Conservation (phyloP, 768 basidiomycete species). For the Neoboletus magnificus region DNA sequence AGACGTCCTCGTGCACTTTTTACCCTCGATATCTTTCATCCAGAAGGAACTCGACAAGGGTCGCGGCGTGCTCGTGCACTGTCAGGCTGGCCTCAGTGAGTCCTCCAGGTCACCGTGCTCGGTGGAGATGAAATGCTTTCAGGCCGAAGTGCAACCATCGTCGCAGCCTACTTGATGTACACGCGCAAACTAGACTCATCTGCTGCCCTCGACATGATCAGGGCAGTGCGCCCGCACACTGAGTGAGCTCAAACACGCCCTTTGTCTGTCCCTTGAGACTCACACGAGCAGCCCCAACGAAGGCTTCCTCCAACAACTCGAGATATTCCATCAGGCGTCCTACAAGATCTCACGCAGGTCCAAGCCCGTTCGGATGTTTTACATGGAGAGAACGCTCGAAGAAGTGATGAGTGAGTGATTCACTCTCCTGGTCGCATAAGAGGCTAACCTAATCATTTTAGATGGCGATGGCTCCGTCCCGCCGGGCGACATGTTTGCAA, state of each 20-base stretch:
- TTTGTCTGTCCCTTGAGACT: neutral
- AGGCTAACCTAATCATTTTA: slow-evolving; percentile 29
- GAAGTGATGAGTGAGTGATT: slow-evolving; percentile 72
- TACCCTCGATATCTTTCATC: slow-evolving; percentile 81
- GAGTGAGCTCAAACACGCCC: slow-evolving; percentile 49
- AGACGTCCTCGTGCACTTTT: slow-evolving; percentile 75
- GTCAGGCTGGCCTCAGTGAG: slow-evolving; percentile 86
- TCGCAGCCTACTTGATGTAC: slow-evolving; percentile 88
- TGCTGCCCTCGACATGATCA: slow-evolving; percentile 67
- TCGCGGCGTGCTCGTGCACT: slow-evolving; percentile 82
- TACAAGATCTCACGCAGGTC: slow-evolving; percentile 66
- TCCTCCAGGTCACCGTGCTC: slow-evolving; percentile 11
- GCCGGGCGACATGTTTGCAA: slow-evolving; percentile 72
- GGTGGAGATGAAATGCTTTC: slow-evolving; percentile 6
- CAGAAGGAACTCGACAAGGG: slow-evolving; percentile 72
- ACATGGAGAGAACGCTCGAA: slow-evolving; percentile 69
- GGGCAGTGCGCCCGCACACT: slow-evolving; percentile 59
- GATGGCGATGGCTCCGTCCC: slow-evolving; percentile 72
- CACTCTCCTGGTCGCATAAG: neutral
- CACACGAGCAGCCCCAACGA: slow-evolving; percentile 67
- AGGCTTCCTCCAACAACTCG: slow-evolving; percentile 77
- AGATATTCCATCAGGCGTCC: slow-evolving; percentile 70
- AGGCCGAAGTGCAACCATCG: slow-evolving; percentile 84
- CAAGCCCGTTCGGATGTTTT: slow-evolving; percentile 75
- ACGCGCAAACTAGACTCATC: slow-evolving; percentile 52